Base-by-base conservation (phyloP, 352 stramenopile species). In the Phytopythium cucurbitacearum region DNA sequence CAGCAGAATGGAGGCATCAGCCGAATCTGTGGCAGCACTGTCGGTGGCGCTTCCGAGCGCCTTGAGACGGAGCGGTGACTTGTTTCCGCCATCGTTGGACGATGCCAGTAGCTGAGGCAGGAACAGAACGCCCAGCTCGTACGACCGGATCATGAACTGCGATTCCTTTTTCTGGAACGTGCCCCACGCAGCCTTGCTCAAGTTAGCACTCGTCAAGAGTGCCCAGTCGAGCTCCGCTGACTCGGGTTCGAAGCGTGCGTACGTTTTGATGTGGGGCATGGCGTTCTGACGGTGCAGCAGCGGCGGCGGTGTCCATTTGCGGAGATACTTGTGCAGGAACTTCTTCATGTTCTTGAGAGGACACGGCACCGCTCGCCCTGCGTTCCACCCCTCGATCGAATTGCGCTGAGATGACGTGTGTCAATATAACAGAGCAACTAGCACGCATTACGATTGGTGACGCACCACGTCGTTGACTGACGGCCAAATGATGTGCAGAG, bases 181-280 rank as follows among this genome's bases (percentile, higher is more conserved):
- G 0, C 84, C 84, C 84, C 84, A 94, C 16, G 84, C 84, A 3
- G 81, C 84, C 58, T 91, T 91, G 69, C 84, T 94, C 40, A 91
- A 62, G 46, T 94, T 94, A 4, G 80, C 74, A 57, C 84, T 94
- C 2, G 81, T 88, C n/a, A 94, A 53, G 8, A 94, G 72, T 15
- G 79, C 84, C 67, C 73, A 91, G 59, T 91, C 81, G 7, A 91
- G 35, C 2, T 53, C 1, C 77, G 72, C 12, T 45, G 51, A 44
- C 51, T 46, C 1, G 56, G 70, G 57, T 40, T 85, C 53, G 39
- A 87, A 87, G 3, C 78, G 77, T 32, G 79, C 77, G 45, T 89
- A 91, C 35, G 74, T 77, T 59, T 94, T 94, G 60, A 91, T 91
- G 53, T 94, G 84, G 9, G 84, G 84, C 81, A 94, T 91, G 5